These are phyloP conservation scores for Teratosphaeria viscida DNA, from an alignment of 2,329 filamentous ascomycete species.

Conservation along the genomic window DNA sequence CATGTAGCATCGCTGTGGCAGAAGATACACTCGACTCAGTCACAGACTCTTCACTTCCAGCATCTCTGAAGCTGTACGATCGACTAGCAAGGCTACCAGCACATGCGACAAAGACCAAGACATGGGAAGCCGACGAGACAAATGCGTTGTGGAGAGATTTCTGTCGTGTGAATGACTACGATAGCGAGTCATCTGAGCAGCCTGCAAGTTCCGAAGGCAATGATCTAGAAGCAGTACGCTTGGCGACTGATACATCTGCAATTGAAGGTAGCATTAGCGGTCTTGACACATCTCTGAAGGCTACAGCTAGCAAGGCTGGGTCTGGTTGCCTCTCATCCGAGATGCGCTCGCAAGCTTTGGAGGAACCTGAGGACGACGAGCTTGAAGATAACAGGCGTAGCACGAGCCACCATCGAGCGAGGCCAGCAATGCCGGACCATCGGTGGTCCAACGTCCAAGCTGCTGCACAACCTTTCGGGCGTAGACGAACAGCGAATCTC, in stretches of 20 bases:
- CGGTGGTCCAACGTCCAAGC: neutral
- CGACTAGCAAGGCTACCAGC: conserved; percentile 1
- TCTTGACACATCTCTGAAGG: conserved; percentile 7
- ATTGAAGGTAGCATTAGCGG: conserved; percentile 1
- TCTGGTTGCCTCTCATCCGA: neutral
- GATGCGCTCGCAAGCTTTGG: neutral
- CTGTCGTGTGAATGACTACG: conserved; percentile 12
- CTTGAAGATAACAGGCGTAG: neutral
- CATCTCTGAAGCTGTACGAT: conserved; percentile 1
- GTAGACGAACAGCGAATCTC: neutral
- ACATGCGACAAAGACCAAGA: neutral
- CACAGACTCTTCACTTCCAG: conserved; percentile 1
- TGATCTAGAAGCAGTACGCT: neutral
- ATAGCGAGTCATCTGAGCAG: conserved; percentile 6
- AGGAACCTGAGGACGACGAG: neutral
- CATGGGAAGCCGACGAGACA: conserved; percentile 6
- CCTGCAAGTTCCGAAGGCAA: neutral
- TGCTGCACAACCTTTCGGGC: neutral
- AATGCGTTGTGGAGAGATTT: conserved; percentile 17
- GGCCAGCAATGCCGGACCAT: neutral
- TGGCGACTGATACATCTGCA: neutral
- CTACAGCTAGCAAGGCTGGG: neutral
- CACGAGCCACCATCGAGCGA: neutral
- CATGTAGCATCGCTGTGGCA: neutral
- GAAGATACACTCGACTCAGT: neutral